Conservation (phyloP, 352 stramenopile species). For the Phytophthora citrophthora region DNA sequence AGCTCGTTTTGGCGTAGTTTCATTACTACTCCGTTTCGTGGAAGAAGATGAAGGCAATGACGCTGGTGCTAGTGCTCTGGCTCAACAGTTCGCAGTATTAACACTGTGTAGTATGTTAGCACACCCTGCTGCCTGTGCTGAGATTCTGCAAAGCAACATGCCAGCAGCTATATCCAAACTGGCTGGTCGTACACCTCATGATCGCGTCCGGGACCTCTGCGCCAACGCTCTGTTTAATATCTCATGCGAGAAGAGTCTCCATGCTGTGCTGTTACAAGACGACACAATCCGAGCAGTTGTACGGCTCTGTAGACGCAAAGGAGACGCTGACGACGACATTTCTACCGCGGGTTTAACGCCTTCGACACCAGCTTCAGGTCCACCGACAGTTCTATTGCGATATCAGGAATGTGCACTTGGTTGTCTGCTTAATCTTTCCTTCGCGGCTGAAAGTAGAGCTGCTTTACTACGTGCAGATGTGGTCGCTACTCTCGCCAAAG, state of each 20-base stretch:
- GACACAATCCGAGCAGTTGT: slow-evolving; percentile 77
- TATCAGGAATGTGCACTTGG: slow-evolving; percentile 77
- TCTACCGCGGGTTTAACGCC: slow-evolving; percentile 37
- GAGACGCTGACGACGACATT: slow-evolving; percentile 67
- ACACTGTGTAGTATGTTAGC: slow-evolving; percentile 74
- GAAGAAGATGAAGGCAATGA: slow-evolving; percentile 46
- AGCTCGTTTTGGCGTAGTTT: slow-evolving; percentile 66
- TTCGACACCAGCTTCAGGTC: slow-evolving; percentile 27
- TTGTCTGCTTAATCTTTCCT: slow-evolving; percentile 85
- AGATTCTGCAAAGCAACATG: slow-evolving; percentile 78
- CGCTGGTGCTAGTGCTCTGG: slow-evolving; percentile 32
- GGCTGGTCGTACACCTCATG: slow-evolving; percentile 41
- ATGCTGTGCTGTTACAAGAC: slow-evolving; percentile 72
- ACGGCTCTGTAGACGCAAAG: slow-evolving; percentile 63
- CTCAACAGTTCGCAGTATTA: slow-evolving; percentile 75
- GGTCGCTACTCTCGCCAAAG: slow-evolving; percentile 63
- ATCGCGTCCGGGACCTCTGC: slow-evolving; percentile 74
- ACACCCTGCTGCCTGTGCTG: slow-evolving; percentile 55
- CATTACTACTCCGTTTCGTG: slow-evolving; percentile 74
- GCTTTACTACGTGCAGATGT: slow-evolving; percentile 65
- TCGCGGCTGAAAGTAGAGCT: slow-evolving; percentile 67
- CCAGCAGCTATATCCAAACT: slow-evolving; percentile 59
- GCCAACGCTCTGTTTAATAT: slow-evolving; percentile 82
- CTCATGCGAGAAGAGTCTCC: slow-evolving; percentile 76
- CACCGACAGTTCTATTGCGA: slow-evolving; percentile 48